A percentile compares a stretch with the other conserved stretches of the same genome.
Conservation (phyloP, 2,329 filamentous ascomycete genomes). For the Lachnellula arida region DNA sequence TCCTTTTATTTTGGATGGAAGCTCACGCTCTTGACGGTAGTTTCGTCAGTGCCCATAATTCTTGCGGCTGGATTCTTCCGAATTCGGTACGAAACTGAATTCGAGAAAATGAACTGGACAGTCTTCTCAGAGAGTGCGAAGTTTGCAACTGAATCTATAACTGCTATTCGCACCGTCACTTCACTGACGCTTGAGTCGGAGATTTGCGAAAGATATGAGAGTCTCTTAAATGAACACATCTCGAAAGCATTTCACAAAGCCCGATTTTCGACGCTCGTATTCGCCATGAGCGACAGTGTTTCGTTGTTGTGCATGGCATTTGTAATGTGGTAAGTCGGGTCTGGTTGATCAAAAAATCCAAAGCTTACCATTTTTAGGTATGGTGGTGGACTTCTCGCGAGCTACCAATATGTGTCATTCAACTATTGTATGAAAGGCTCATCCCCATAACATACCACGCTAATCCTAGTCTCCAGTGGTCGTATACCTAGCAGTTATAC, state of each 20-base stretch:
- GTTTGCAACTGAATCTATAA: conserved; percentile 57
- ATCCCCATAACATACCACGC: conserved; percentile 48
- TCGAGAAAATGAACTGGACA: conserved; percentile 50
- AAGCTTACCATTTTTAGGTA: conserved; percentile 25
- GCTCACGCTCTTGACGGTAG: conserved; percentile 61
- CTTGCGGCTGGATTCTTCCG: conserved; percentile 43
- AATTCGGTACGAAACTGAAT: conserved; percentile 46
- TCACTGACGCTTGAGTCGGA: conserved; percentile 55
- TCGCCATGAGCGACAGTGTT: conserved; percentile 50
- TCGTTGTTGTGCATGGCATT: conserved; percentile 55
- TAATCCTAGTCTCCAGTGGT: conserved; percentile 48
- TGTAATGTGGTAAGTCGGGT: conserved; percentile 45
- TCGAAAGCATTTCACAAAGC: conserved; percentile 42
- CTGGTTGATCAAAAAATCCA: background rate
- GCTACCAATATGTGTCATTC: conserved; percentile 34
- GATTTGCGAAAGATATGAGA: conserved; percentile 46
- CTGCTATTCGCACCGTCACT: conserved; percentile 56
- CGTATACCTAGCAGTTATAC: conserved; percentile 47
- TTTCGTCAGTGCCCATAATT: conserved; percentile 48
- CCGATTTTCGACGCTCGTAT: conserved; percentile 43
- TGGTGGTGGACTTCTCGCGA: conserved; percentile 39
- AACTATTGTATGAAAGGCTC: conserved; percentile 36
- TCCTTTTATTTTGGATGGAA: conserved; percentile 73
- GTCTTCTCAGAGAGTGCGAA: conserved; percentile 56
- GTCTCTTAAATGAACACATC: conserved; percentile 42